These are phyloP conservation scores for Cucurbita maxima DNA, from an alignment of 306 rosid species.

Conservation along the genomic window DNA sequence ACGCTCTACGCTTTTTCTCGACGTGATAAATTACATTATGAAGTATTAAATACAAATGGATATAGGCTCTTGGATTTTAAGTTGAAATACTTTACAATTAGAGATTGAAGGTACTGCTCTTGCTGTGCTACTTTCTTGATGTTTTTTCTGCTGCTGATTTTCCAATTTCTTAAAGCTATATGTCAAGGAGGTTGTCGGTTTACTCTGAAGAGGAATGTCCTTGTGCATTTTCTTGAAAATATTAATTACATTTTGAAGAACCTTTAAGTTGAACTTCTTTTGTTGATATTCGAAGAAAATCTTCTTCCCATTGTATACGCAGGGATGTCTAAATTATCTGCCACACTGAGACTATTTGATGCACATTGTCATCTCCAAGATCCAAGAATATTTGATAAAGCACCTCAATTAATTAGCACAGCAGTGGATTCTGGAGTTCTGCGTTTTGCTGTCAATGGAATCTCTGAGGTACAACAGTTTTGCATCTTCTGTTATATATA, in stretches of 20 bases:
- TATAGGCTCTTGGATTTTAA: not conserved
- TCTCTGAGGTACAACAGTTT: constrained; percentile 28
- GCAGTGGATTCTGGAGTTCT: constrained; percentile 38
- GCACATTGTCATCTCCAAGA: constrained; percentile 87
- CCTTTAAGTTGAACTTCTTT: not conserved
- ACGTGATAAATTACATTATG: not conserved
- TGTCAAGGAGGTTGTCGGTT: not conserved
- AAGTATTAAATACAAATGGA: not conserved
- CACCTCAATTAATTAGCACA: constrained; percentile 28
- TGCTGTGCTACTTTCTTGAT: not conserved
- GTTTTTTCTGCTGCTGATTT: not conserved
- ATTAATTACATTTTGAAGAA: not conserved
- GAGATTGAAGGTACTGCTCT: not conserved
- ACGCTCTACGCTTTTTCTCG: too few species aligned
- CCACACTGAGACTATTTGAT: constrained; percentile 53
- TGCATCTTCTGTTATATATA: not conserved
- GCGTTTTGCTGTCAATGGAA: constrained; percentile 31
- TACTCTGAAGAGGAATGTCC: not conserved
- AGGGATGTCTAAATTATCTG: not conserved
- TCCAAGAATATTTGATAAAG: constrained; percentile 46
- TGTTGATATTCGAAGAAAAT: not conserved
- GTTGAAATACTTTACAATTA: not conserved
- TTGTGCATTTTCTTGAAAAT: not conserved
- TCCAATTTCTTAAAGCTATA: not conserved
- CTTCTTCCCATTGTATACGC: not conserved